phyloP scores from a whole-genome alignment of 1,139 yeast species.

The Sugiyamaella paludigena region DNA sequence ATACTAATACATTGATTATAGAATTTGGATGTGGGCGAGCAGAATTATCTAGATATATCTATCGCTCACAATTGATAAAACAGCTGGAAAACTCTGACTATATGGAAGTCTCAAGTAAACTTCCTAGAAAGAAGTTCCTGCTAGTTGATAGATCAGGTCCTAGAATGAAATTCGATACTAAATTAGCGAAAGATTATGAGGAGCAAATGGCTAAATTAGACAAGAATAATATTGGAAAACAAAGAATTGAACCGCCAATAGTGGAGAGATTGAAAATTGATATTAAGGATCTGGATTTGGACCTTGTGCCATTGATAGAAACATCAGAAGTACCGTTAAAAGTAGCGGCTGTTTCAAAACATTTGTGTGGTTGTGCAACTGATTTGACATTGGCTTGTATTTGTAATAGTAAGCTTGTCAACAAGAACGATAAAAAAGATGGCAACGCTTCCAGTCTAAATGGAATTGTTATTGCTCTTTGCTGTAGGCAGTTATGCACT shows the following conservation, averaged over 20 bases:
- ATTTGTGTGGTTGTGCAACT: slow-evolving; percentile 91
- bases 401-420: slow-evolving; percentile 41
- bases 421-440: slow-evolving; percentile 14
- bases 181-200: slow-evolving; percentile 54
- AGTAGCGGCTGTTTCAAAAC: slow-evolving; percentile 74
- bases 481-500: slow-evolving; percentile 86
- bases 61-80: slow-evolving; percentile 43
- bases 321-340: slow-evolving; percentile 1
- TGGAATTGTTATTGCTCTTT: slow-evolving; percentile 84
- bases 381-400: slow-evolving; percentile 76
- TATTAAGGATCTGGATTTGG: slow-evolving; percentile 68
- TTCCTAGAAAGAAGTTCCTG: slow-evolving; percentile 45
- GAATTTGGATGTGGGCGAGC: slow-evolving; percentile 94
- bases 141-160: slow-evolving; percentile 76
- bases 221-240: slow-evolving; percentile 16
- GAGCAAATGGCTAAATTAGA: slow-evolving; percentile 24
- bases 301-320: slow-evolving; percentile 40
- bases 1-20: slow-evolving; percentile 42
- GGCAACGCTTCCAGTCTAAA: slow-evolving; percentile 31
- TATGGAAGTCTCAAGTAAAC: neutral
- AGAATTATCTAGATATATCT: slow-evolving; percentile 72
- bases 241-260: slow-evolving; percentile 31
- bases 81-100: slow-evolving; percentile 2
- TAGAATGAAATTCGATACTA: slow-evolving; percentile 73
- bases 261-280: slow-evolving; percentile 65